Conservation (phyloP, 1,139 yeast genomes). For the Waltiozyma sp. region DNA sequence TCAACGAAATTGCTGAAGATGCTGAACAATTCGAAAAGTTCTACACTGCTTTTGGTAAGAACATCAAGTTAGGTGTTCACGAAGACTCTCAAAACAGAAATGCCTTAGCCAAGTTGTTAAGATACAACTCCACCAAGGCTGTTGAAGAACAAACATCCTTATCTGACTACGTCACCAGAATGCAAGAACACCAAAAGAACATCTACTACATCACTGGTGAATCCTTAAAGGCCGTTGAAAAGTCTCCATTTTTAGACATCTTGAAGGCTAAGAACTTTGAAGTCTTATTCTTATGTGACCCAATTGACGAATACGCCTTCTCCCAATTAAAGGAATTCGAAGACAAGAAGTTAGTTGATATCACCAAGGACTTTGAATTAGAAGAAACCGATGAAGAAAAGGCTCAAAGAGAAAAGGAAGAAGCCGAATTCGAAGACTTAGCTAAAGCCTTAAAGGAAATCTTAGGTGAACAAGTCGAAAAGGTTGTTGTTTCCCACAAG, state of each 20-base stretch:
- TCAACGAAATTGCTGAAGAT: slow-evolving; percentile 98
- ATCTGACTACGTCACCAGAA: slow-evolving; percentile 95
- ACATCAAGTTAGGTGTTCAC: slow-evolving; percentile 97
- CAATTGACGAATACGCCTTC: slow-evolving; percentile 99
- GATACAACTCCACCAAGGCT: slow-evolving; percentile 96
- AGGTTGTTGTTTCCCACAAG: slow-evolving; percentile 96
- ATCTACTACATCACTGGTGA: slow-evolving; percentile 99
- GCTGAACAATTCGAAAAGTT: slow-evolving; percentile 97
- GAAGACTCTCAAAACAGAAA: slow-evolving; percentile 97
- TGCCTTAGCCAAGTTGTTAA: slow-evolving; percentile 89
- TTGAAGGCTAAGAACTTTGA: slow-evolving; percentile 98
- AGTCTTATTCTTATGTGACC: slow-evolving; percentile 95
- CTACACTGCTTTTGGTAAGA: slow-evolving; percentile 97
- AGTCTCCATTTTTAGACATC: slow-evolving; percentile 98
- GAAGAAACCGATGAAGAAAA: slow-evolving; percentile 99
- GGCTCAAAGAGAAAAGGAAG: slow-evolving; percentile 84
- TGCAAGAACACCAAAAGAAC: slow-evolving; percentile 99
- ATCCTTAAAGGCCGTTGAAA: slow-evolving; percentile 93
- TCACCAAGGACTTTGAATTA: slow-evolving; percentile 97
- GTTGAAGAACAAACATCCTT: slow-evolving; percentile 89
- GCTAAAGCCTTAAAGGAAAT: slow-evolving; percentile 94
- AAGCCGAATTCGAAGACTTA: slow-evolving; percentile 83
- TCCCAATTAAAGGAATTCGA: slow-evolving; percentile 98
- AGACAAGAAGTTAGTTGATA: slow-evolving; percentile 97
- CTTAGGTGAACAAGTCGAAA: slow-evolving; percentile 97